Evolutionary conservation across 305 asterid species (phyloP).

Genomic region (Solanum hybrid): DNA sequence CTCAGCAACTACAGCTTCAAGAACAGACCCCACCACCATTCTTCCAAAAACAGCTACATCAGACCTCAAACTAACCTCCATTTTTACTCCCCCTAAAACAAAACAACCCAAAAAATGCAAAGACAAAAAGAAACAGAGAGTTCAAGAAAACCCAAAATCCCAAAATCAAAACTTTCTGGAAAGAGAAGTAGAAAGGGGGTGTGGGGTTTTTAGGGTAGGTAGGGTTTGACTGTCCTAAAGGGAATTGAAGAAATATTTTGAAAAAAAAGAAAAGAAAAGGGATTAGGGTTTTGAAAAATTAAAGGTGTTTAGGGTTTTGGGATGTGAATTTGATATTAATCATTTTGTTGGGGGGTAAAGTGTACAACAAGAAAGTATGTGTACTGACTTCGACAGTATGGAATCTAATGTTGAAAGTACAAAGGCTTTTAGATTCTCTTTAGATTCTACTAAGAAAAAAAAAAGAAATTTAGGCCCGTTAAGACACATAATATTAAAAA

Average conservation of each 20-base stretch:
- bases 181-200: background rate
- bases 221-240: slow-evolving; percentile 6
- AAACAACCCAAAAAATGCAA: background rate
- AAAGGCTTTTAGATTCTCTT: background rate
- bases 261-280: too few relatives aligned
- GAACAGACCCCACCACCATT: slow-evolving; percentile 17
- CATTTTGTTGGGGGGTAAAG: background rate
- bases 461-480: background rate
- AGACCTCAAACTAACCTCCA: slow-evolving; percentile 33
- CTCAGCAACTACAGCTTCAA: slow-evolving; percentile 19
- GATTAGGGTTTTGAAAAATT: background rate
- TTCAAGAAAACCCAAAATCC: background rate
- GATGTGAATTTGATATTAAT: background rate
- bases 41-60: slow-evolving; percentile 13
- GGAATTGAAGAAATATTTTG: background rate
- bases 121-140: background rate
- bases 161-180: slow-evolving; percentile 1
- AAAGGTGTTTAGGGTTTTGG: background rate
- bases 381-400: background rate
- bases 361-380: background rate
- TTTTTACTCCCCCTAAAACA: slow-evolving; percentile 1
- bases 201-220: slow-evolving; percentile 4
- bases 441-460: background rate
- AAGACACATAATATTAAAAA: background rate
- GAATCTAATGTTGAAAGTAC: background rate